These are phyloP conservation scores for Fusarium humuli DNA, from an alignment of 2,329 filamentous ascomycete species.

Conservation along the genomic window DNA sequence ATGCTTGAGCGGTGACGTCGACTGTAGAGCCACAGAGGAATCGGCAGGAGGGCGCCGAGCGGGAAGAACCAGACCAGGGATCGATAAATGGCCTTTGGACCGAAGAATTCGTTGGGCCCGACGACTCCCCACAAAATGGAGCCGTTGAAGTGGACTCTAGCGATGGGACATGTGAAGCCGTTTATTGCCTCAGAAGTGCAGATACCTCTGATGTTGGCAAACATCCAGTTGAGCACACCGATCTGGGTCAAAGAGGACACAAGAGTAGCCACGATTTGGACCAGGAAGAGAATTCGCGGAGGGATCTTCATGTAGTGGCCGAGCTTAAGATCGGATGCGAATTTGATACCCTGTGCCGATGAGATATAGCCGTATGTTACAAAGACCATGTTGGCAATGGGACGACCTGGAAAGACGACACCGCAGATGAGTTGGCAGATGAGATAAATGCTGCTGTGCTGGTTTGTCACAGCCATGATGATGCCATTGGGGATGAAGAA, in stretches of 20 bases:
- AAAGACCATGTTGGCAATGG: constrained; percentile 93
- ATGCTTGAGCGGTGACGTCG: constrained; percentile 70
- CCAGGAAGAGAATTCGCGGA: constrained; percentile 80
- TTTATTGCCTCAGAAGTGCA: constrained; percentile 85
- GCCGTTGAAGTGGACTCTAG: constrained; percentile 89
- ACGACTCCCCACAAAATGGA: constrained; percentile 92
- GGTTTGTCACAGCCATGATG: constrained; percentile 92
- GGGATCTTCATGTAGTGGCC: constrained; percentile 92
- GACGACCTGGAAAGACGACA: constrained; percentile 82
- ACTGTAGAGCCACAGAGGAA: constrained; percentile 79
- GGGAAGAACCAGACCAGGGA: constrained; percentile 85
- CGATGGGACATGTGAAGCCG: constrained; percentile 88
- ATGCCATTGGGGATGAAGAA: constrained; percentile 93
- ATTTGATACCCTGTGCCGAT: constrained; percentile 89
- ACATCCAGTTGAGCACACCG: constrained; percentile 90
- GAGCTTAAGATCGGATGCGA: constrained; percentile 86
- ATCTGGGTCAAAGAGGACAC: constrained; percentile 86
- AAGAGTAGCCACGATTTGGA: constrained; percentile 80
- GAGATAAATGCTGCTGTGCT: constrained; percentile 86
- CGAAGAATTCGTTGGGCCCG: constrained; percentile 85
- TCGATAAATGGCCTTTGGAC: constrained; percentile 78
- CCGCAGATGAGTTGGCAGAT: constrained; percentile 89
- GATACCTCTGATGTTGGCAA: constrained; percentile 78
- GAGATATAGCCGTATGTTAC: constrained; percentile 93
- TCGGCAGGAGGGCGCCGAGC: constrained; percentile 78